Base-by-base conservation (phyloP, 345 rosid species). In the Leavenworthia alabamica region DNA sequence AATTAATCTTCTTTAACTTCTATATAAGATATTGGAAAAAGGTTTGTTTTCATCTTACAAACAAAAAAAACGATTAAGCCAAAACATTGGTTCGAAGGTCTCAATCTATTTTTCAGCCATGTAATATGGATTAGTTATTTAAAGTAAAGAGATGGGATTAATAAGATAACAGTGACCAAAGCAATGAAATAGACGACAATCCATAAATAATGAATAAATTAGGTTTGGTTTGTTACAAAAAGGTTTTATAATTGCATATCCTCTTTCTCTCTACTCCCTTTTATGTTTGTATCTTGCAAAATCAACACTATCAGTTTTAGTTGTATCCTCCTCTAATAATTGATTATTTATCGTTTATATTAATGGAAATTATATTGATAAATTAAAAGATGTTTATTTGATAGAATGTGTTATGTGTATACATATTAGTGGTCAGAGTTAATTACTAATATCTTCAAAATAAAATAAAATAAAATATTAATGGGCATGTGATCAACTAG, bases 401-500 rank as follows among this genome's bases (percentile, higher is more conserved):
- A 27, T 48, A 19, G n/a, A 62, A 36, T 12, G n/a, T 17, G 31
- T 13, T 20, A 20, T 20, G 22, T 54, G 44, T 31, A 42, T 55
- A 28, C 3, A 56, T 1, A 26, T 12, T 35, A 35, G 39, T 23
- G 10, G 27, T 54, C 70, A 54, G 3, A 22, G 11, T n/a, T 54
- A 43, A 43, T 32, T 35, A 42, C 65, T 20, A 6, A 13, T 32
- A 32, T 41, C 11, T 31, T 42, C 26, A 12, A 26, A 46, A 5
- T 24, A 36, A 56, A 27, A n/a, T n/a, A n/a, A n/a, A n/a, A n/a
- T n/a, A 56, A 32, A 10, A 37, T 56, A 31, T 14, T 11, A n/a
- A 5, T 2, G 14, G 23, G 27, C 72, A 67, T 67, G 51, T 49
- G 59, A 40, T 39, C 52, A 52, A 67, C 44, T 52, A 57, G 26